These are phyloP conservation scores for Colletotrichum scovillei DNA, from an alignment of 2,329 filamentous ascomycete genomes.

Conservation along the genomic window DNA sequence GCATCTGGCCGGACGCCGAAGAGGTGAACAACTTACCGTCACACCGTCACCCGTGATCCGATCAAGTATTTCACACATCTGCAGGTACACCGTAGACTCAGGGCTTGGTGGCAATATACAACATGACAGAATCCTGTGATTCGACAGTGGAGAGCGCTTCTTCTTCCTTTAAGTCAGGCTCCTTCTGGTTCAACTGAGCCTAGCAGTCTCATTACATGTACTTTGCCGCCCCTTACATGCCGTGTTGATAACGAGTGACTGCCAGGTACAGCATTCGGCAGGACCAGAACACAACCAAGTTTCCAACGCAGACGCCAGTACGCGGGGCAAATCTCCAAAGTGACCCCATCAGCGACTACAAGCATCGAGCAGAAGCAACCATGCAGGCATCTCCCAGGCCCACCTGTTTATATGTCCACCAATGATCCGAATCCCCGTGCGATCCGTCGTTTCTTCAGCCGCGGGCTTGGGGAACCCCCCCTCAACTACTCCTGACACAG, in stretches of 20 bases:
- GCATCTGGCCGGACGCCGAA: not conserved
- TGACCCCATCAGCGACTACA: slow-evolving; percentile 6
- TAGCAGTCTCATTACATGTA: slow-evolving; percentile 12
- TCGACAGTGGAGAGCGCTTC: not conserved
- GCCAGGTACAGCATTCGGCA: not conserved
- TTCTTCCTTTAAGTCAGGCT: not conserved
- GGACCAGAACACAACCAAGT: not conserved
- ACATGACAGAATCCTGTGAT: not conserved
- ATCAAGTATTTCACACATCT: not conserved
- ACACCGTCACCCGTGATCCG: not conserved
- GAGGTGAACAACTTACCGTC: not conserved
- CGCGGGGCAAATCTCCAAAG: slow-evolving; percentile 27
- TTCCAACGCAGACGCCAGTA: slow-evolving; percentile 11
- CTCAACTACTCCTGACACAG: not conserved
- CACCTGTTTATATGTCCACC: not conserved
- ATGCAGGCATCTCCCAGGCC: slow-evolving; percentile 13
- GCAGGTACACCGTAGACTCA: not conserved
- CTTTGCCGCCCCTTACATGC: slow-evolving; percentile 6
- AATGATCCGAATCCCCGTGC: not conserved
- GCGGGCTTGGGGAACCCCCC: not conserved
- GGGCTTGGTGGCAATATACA: not conserved
- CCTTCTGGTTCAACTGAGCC: not conserved
- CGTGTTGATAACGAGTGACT: not conserved
- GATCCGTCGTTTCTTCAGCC: not conserved
- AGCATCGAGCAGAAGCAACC: slow-evolving; percentile 18